These are phyloP conservation scores for Diutina catenulata DNA, from an alignment of 1,139 yeast genomes.

Conservation along the genomic window DNA sequence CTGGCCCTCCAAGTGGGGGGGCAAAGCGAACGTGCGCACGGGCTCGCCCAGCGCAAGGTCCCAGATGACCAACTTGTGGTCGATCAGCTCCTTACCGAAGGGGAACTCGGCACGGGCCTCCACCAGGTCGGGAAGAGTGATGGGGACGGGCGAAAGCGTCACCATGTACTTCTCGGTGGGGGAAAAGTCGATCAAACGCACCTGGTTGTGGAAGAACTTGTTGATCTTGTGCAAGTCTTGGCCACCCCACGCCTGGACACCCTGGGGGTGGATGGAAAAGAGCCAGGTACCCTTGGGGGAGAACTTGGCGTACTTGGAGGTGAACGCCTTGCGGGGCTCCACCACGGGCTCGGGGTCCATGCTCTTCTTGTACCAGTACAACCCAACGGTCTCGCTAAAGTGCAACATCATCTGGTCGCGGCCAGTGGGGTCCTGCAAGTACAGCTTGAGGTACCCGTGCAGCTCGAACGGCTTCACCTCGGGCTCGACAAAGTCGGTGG, in stretches of 20 bases:
- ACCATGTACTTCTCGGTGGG: constrained; percentile 87
- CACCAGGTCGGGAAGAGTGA: constrained; percentile 57
- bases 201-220: constrained; percentile 83
- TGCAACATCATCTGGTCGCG: constrained; percentile 87
- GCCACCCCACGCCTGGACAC: constrained; percentile 97
- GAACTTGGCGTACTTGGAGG: constrained; percentile 78
- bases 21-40: constrained; percentile 81
- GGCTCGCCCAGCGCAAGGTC: constrained; percentile 77
- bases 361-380: constrained; percentile 77
- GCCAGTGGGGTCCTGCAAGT: constrained; percentile 84
- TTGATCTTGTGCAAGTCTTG: constrained; percentile 60
- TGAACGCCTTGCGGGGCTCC: constrained; percentile 75
- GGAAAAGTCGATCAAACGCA: constrained; percentile 80
- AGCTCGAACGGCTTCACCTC: constrained; percentile 56
- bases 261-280: constrained; percentile 86
- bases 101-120: constrained; percentile 59
- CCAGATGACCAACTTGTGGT: constrained; percentile 94
- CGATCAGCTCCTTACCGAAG: constrained; percentile 79
- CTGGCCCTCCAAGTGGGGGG: constrained; percentile 60
- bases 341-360: constrained; percentile 68
- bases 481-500: constrained; percentile 61
- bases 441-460: constrained; percentile 72
- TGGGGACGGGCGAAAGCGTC: constrained; percentile 82
- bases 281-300: constrained; percentile 91
- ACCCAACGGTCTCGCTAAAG: constrained; percentile 69